Evolutionary conservation across 192 early-diverging fungal species (phyloP), one percentile per base, ranked within the genome.

Genomic region (Coemansia sp.): DNA sequence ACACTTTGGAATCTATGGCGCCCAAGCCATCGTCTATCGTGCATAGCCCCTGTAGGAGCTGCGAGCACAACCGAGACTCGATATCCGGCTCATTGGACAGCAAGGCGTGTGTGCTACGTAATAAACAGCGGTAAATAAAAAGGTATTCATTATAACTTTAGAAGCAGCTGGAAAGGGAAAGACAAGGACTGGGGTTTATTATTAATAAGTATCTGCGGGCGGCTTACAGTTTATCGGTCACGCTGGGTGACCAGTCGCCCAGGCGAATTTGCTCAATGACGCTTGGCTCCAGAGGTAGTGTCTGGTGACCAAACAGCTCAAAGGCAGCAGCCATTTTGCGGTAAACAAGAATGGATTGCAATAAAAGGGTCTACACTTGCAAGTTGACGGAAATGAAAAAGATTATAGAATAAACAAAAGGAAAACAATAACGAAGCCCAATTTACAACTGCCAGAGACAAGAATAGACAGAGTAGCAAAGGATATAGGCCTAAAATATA

Each of bases 171-270:
- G n/a, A n/a, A n/a, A n/a, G n/a, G n/a, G n/a, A n/a, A n/a, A n/a
- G n/a, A n/a, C n/a, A n/a, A n/a, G n/a, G n/a, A n/a, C n/a, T n/a
- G n/a, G n/a, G n/a, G n/a, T n/a, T n/a, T n/a, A n/a, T n/a, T n/a
- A n/a, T n/a, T n/a, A n/a, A n/a, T n/a, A n/a, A n/a, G n/a, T n/a
- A n/a, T n/a, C n/a, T n/a, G n/a, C n/a, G n/a, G n/a, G n/a, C n/a
- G 42, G 35, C 70, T 60, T 66, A 73, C 70, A 73, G 33, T 20
- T 66, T 64, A 38, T 61, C 60, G 40, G 53, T 66, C 36, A 73
- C 55, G 22, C 30, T 36, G 8, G 58, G 50, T 42, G 61, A 51
- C 63, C 70, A 73, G 38, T 65, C 55, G 38, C 70, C 63, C 8
- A 40, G 38, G 17, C 36, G 42, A 32, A 72, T 72, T 39, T 65